Conservation (phyloP, 139 green algal genomes). For the Closterium sp. region DNA sequence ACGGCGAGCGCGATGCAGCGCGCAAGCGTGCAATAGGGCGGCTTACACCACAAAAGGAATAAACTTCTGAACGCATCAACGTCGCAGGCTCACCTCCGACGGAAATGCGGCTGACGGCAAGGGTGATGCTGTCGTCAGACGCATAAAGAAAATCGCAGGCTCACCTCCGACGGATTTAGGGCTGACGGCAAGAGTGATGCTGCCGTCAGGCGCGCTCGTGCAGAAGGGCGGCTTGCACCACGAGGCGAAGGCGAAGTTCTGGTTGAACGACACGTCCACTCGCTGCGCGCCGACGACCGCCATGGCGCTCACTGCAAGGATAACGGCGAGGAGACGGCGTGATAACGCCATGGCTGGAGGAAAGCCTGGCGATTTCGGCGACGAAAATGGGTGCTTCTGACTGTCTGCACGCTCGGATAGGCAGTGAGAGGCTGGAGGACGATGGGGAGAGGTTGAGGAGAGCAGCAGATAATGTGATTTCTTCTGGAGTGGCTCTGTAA, state of each 20-base stretch:
- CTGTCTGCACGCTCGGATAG: too few relatives aligned
- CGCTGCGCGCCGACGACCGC: not conserved
- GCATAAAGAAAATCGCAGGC: too few relatives aligned
- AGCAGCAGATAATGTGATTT: too few relatives aligned
- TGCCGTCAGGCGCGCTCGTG: not conserved
- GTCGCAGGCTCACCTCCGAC: not conserved
- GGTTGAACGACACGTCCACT: not conserved
- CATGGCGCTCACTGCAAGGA: not conserved
- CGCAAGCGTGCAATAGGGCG: too few relatives aligned
- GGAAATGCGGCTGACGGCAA: too few relatives aligned
- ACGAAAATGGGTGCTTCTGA: too few relatives aligned
- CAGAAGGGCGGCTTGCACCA: not conserved
- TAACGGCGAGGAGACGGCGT: not conserved
- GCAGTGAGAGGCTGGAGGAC: not conserved
- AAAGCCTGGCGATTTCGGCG: too few relatives aligned
- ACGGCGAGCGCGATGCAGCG: too few relatives aligned
- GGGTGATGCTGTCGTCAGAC: too few relatives aligned
- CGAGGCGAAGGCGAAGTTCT: not conserved
- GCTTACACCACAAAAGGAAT: too few relatives aligned
- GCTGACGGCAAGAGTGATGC: not conserved
- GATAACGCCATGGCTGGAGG: not conserved
- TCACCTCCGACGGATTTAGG: not conserved
- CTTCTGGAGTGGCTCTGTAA: too few relatives aligned
- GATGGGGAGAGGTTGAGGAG: not conserved
- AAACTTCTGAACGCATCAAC: too few relatives aligned